Conservation (phyloP, 495 filamentous ascomycete genomes). For the Staphylotrichum longicolle region DNA sequence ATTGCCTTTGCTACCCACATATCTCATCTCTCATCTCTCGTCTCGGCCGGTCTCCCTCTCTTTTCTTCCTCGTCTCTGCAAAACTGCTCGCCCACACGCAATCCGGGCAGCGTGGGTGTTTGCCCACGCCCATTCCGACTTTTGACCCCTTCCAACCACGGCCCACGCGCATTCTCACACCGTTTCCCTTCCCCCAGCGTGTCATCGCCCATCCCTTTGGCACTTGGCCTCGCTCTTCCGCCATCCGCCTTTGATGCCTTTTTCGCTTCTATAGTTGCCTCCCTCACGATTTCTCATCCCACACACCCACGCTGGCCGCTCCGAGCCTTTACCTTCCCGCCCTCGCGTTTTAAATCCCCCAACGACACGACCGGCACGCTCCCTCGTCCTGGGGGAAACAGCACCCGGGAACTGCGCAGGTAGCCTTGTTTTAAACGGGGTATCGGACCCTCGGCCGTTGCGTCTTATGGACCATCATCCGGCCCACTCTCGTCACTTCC, state of each 20-base stretch:
- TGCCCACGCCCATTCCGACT: conserved; percentile 17
- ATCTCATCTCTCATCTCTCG: conserved; percentile 22
- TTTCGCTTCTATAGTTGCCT: conserved; percentile 10
- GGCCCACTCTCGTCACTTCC: conserved; percentile 22
- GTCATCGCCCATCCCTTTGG: neutral
- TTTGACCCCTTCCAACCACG: neutral
- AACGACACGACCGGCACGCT: neutral
- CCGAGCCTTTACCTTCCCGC: neutral
- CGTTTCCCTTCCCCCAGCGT: conserved; percentile 8
- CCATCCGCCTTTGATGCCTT: conserved; percentile 16
- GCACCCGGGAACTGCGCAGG: conserved; percentile 3
- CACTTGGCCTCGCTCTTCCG: neutral
- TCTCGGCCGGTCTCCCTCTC: conserved; percentile 20
- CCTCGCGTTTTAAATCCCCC: neutral
- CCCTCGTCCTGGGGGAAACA: conserved; percentile 5
- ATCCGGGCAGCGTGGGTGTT: conserved; percentile 21
- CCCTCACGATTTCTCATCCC: conserved; percentile 10
- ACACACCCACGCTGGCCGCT: neutral
- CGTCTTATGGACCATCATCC: conserved; percentile 34
- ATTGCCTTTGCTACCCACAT: conserved; percentile 33
- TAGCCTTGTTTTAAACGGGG: conserved; percentile 23
- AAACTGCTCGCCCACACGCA: conserved; percentile 24
- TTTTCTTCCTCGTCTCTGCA: conserved; percentile 28
- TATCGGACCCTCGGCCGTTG: conserved; percentile 29
- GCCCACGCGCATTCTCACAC: conserved; percentile 6